Evolutionary conservation across 2,329 filamentous ascomycete species (phyloP), one percentile per base, ranked within the genome.

Genomic region (Cytospora piceae): DNA sequence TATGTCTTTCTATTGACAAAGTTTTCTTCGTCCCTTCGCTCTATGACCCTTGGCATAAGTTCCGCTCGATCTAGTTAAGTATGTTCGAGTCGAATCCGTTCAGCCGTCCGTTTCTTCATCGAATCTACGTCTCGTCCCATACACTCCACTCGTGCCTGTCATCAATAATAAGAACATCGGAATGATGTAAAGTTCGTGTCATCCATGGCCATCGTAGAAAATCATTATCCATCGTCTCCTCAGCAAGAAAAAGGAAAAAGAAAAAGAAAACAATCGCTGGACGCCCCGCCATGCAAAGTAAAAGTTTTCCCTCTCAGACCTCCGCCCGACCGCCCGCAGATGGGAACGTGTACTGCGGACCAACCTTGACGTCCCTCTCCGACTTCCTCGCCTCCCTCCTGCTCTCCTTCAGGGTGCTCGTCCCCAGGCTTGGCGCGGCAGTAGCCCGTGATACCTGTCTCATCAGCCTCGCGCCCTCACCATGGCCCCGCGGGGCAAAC

Each of bases 401-500:
- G 61, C 70, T 67, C 31, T 72, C 71, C 58, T 66, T 69, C 53
- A 71, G 67, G 1, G 62, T 62, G 56, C 49, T 51, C 32, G 59
- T 55, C 22, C 63, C 59, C 14, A 67, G 55, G 31, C 67, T 63
- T 32, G 52, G 55, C 46, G 32, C 55, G 14, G 42, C 53, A 20
- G 39, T 46, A 2, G 56, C 59, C 5, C 53, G 58, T 15, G 58
- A 53, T 14, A 49, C 46, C 46, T 49, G 46, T 17, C 68, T 69
- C 66, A 69, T 73, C 65, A 75, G 61, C 66, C 73, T 67, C 64
- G 68, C 64, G 20, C 58, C 55, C 49, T 61, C 66, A 49, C 17
- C 64, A 31, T 54, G 31, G 32, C 72, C 77, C 79, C 31, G 20
- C 73, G 83, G 81, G 0, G 82, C 83, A 68, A 80, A 83, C 61